Evolutionary conservation across 202 grass and related monocot genomes (phyloP).

Genomic region (Zoysia matrella): DNA sequence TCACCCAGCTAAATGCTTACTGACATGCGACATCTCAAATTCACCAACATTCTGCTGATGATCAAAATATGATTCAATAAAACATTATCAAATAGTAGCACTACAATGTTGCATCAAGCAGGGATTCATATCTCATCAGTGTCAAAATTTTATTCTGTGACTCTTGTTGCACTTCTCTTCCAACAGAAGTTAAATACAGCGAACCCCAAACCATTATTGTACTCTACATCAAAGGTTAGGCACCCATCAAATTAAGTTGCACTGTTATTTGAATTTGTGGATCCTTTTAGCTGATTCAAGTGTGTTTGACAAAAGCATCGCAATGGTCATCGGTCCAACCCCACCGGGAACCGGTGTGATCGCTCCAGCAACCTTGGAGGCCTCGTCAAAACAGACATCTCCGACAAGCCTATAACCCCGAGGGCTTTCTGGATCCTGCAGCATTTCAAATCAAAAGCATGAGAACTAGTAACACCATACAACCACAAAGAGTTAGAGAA

Average conservation of each 20-base stretch:
- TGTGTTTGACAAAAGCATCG: constrained; percentile 93
- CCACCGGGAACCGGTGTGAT: constrained; percentile 92
- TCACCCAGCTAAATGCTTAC: constrained; percentile 1
- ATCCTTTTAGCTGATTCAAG: constrained; percentile 82
- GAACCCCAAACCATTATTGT: not conserved
- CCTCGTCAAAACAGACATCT: constrained; percentile 85
- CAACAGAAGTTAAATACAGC: constrained; percentile 28
- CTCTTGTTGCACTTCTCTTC: constrained; percentile 34
- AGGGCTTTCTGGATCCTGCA: constrained; percentile 69
- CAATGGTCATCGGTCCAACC: constrained; percentile 92
- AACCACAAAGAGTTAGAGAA: not conserved
- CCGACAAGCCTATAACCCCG: constrained; percentile 78
- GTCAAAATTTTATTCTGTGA: constrained; percentile 46
- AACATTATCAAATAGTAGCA: constrained; percentile 24
- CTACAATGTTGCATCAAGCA: constrained; percentile 13
- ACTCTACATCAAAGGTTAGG: constrained; percentile 41
- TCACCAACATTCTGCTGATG: constrained; percentile 24
- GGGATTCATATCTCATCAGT: constrained; percentile 1
- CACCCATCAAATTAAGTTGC: constrained; percentile 7
- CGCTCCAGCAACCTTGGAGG: constrained; percentile 70
- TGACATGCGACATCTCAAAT: not conserved
- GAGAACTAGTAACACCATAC: not conserved
- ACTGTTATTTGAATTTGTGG: constrained; percentile 71
- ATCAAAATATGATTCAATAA: not conserved
- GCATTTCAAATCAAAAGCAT: constrained; percentile 26